phyloP scores from a whole-genome alignment of 75 land plant genomes.

The Adiantum capillusveneris region DNA sequence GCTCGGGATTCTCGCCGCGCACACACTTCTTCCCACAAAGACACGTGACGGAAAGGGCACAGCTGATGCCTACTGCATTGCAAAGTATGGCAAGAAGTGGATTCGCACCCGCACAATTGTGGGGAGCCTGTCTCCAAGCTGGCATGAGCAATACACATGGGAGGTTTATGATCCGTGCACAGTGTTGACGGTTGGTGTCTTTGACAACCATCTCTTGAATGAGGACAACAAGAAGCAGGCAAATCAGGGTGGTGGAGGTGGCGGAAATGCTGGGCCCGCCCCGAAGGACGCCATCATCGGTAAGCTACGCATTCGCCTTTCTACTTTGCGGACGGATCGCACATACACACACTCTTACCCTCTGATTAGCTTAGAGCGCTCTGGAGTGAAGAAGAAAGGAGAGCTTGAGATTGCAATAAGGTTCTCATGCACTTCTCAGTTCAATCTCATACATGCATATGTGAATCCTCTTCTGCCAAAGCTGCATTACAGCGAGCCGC shows the following conservation, averaged over 20 bases:
- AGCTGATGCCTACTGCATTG: slow-evolving; percentile 15
- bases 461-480: slow-evolving; percentile 53
- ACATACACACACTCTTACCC: slow-evolving; percentile 67
- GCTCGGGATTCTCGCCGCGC: slow-evolving; percentile 58
- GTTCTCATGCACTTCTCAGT: slow-evolving; percentile 40
- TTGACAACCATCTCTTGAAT: slow-evolving; percentile 52
- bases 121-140: slow-evolving; percentile 4
- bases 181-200: slow-evolving; percentile 26
- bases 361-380: slow-evolving; percentile 44
- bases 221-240: slow-evolving; percentile 17
- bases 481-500: slow-evolving; percentile 67
- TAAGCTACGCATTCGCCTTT: slow-evolving; percentile 58
- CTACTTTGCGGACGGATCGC: slow-evolving; percentile 49
- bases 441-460: slow-evolving; percentile 42
- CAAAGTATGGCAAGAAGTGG: slow-evolving; percentile 15
- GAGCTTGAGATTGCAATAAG: slow-evolving; percentile 67
- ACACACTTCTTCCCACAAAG: slow-evolving; percentile 45
- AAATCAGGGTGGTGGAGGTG: background rate
- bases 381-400: slow-evolving; percentile 79
- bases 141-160: slow-evolving; percentile 15
- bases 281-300: slow-evolving; percentile 28
- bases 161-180: slow-evolving; percentile 15
- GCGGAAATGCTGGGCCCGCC: background rate
- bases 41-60: slow-evolving; percentile 12
- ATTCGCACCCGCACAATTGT: slow-evolving; percentile 10